Percentiles rank a stretch among this genome's conserved stretches.
These are phyloP conservation scores for Parastagonospora nodorum DNA, from an alignment of 2,329 filamentous ascomycete genomes.

Conservation along the genomic window DNA sequence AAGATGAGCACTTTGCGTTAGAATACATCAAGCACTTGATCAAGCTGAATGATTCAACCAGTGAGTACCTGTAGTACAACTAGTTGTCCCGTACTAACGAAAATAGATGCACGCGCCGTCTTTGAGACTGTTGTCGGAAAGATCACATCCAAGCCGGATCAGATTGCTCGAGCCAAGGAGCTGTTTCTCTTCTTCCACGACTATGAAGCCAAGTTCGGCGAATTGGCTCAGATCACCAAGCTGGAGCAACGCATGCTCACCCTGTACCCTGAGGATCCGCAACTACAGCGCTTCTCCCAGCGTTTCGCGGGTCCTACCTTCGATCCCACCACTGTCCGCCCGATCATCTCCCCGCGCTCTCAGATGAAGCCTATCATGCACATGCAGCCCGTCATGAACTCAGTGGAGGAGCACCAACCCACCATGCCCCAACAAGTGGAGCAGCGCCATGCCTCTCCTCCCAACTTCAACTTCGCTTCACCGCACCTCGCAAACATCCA, in stretches of 20 bases:
- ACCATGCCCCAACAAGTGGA: constrained; percentile 22
- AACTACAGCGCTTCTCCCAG: constrained; percentile 73
- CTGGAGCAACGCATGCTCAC: constrained; percentile 92
- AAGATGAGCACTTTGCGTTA: constrained; percentile 89
- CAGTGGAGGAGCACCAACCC: constrained; percentile 36
- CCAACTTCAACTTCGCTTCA: constrained; percentile 36
- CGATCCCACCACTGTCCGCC: constrained; percentile 78
- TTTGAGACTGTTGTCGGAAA: constrained; percentile 93
- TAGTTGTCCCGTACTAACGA: constrained; percentile 10
- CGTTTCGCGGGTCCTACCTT: constrained; percentile 73
- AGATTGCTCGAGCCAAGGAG: constrained; percentile 75
- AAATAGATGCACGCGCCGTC: constrained; percentile 83
- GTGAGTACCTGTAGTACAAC: constrained; percentile 60
- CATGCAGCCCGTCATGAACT: constrained; percentile 32
- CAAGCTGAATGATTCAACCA: constrained; percentile 88
- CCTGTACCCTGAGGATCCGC: constrained; percentile 87
- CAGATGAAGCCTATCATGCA: constrained; percentile 66
- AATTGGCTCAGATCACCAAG: constrained; percentile 86
- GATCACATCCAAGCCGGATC: constrained; percentile 76
- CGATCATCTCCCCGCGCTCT: constrained; percentile 78
- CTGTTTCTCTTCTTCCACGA: constrained; percentile 93
- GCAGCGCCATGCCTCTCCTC: constrained; percentile 33
- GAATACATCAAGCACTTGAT: constrained; percentile 97
- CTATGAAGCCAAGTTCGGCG: constrained; percentile 92
- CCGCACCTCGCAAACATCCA: constrained; percentile 33